Evolutionary conservation across 331 rosid genomes (phyloP), one percentile per base, ranked within the genome.

Genomic region (Pyracantha coccinea): DNA sequence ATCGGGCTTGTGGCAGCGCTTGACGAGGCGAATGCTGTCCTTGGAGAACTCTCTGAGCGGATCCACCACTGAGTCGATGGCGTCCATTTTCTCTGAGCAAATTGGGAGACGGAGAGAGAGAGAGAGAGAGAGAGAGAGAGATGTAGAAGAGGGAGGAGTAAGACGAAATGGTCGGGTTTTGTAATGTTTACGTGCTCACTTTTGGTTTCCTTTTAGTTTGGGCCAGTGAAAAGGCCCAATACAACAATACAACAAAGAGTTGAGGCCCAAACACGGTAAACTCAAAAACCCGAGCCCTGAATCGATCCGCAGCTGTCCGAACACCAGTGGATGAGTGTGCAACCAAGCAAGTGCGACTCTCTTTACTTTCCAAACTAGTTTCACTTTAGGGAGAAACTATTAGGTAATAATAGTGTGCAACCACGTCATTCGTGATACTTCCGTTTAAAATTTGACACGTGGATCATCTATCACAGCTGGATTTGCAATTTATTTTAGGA

Each of bases 1-100:
- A 62, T 73, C 77, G 2, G 77, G 77, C 69, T 73, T 73, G 70
- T 73, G 77, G 77, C 77, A 73, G 9, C 77, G 70, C 77, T 73
- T 73, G 50, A 73, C 77, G 31, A 73, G 77, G 8, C 77, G 61
- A 14, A 61, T 61, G 77, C 69, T 60, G 60, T 73, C 69, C 69
- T 61, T 73, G 31, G 77, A 61, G 47, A 73, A 73, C 77, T 73
- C 77, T 73, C 77, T 45, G 60, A 73, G 77, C 19, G 77, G 77
- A 44, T 73, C 77, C 15, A 73, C 77, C 5, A 61, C 77, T 44
- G 77, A 61, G 45, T 73, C 77, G 13, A 73, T 73, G 77, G 69
- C 77, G 70, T 73, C 77, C 77, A 73, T 73, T 16, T 35, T 72
- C 55, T 59, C 29, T 27, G 69, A 61, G 31, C 59, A 20, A 16